Conservation (phyloP, 495 filamentous ascomycete genomes). For the Podospora comata region DNA sequence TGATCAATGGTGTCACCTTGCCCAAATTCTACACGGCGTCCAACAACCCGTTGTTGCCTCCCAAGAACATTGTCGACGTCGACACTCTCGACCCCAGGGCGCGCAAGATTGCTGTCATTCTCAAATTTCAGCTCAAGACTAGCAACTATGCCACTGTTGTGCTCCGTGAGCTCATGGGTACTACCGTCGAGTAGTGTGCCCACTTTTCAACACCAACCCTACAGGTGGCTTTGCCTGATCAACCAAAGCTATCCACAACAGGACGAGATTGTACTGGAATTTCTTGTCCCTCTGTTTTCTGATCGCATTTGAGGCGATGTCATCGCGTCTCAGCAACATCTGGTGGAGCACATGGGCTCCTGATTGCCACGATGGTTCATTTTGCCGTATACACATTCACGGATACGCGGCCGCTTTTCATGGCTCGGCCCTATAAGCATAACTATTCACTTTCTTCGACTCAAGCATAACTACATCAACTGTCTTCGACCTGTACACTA, state of each 20-base stretch:
- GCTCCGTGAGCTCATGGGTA: slow-evolving; percentile 68
- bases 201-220: background rate
- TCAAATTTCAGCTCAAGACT: slow-evolving; percentile 79
- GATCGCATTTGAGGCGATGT: background rate
- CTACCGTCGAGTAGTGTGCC: slow-evolving; percentile 17
- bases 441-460: background rate
- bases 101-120: slow-evolving; percentile 71
- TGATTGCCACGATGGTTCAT: background rate
- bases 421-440: background rate
- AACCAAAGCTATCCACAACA: slow-evolving; percentile 3
- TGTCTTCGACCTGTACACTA: background rate
- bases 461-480: background rate
- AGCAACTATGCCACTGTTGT: slow-evolving; percentile 96
- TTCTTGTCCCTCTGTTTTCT: background rate
- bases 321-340: background rate
- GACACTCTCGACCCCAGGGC: slow-evolving; percentile 23
- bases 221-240: background rate
- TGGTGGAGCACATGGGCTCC: background rate
- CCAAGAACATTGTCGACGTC: slow-evolving; percentile 15
- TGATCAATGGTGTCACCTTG: slow-evolving; percentile 16
- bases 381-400: background rate
- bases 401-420: background rate
- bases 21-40: slow-evolving; percentile 25
- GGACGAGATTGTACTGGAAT: background rate
- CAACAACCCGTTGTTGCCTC: slow-evolving; percentile 26